A percentile compares a stretch with the other conserved stretches of the same genome.
These are phyloP conservation scores for Candida rishiriensis DNA, from an alignment of 805 yeast genomes.

Conservation along the genomic window DNA sequence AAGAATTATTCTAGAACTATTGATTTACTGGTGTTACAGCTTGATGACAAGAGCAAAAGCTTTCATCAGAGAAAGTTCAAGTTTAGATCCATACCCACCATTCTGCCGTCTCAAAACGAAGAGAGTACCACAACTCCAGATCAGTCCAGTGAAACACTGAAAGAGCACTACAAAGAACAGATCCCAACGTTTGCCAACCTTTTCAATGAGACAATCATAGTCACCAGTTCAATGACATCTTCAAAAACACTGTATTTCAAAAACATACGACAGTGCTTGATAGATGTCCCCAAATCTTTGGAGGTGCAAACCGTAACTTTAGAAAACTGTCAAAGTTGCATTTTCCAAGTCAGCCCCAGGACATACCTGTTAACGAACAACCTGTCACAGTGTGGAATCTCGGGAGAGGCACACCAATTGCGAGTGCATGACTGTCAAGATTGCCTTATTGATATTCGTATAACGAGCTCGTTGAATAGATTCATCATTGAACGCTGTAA, in stretches of 20 bases:
- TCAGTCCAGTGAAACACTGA: no score
- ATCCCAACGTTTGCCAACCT: no score
- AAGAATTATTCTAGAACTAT: conserved; percentile 16
- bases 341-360: conserved; percentile 12
- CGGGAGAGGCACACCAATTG: conserved; percentile 23
- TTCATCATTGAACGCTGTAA: conserved; percentile 24
- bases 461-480: conserved; percentile 12
- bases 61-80: conserved; percentile 16
- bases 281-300: neutral
- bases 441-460: conserved; percentile 10
- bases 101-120: neutral
- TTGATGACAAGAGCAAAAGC: conserved; percentile 17
- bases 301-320: conserved; percentile 18
- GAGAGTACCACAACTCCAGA: no score
- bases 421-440: conserved; percentile 19
- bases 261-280: no score
- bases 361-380: conserved; percentile 19
- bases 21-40: conserved; percentile 13
- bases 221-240: no score
- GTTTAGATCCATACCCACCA: conserved; percentile 17
- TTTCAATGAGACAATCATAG: no score
- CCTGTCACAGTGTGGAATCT: conserved; percentile 10
- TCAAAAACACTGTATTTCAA: no score
- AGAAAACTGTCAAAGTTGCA: conserved; percentile 11
- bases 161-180: no score